Evolutionary conservation across 2,329 filamentous ascomycete species (phyloP), one percentile per base, ranked within the genome.

Genomic region (Arachnomyces sp.): DNA sequence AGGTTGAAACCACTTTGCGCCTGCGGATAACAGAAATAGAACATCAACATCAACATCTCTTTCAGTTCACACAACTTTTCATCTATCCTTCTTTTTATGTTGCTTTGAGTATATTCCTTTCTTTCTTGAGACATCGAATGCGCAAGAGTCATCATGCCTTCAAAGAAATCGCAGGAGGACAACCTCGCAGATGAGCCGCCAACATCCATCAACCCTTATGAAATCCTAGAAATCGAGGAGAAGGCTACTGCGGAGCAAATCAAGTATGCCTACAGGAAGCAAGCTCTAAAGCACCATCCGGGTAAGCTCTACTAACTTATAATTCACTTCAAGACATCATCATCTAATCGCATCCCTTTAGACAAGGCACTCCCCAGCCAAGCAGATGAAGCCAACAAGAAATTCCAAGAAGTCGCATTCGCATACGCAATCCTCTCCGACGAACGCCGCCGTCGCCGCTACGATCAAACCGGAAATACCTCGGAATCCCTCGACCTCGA

Each of bases 391-490:
- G 90, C 92, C 2, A 82, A 95, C 52, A 72, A 74, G 45, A 82
- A 77, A 39, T 98, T 98, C 62, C 92, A 98, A 64, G 74, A 84
- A 52, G 80, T 98, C 52, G 90, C 90, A 16, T 90, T 95, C 55
- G 90, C 92, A 38, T 95, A 96, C 58, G 90, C 88, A 28, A 78
- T 98, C 36, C 84, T 98, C 28, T 95, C 86, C 25, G 86, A 95
- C 52, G 73, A 83, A 15, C 72, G 74, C 14, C 80, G 92, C 39
- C 84, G 92, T 51, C 80, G 80, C 52, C 84, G 86, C 44, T 98
- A 95, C 68, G 90, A 98, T 59, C 73, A 76, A 39, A 96, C 90
- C 0, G 92, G 92, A 40, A 92, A 84, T 41, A 96, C 89, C 0
- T 79, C 85, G 8, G 89, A 95, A 57, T 82, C 80, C 7, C 77